Percentiles rank a stretch among this genome's conserved stretches.
These are phyloP conservation scores for Suhomyces kilbournensis DNA, from an alignment of 805 yeast species.

Conservation along the genomic window DNA sequence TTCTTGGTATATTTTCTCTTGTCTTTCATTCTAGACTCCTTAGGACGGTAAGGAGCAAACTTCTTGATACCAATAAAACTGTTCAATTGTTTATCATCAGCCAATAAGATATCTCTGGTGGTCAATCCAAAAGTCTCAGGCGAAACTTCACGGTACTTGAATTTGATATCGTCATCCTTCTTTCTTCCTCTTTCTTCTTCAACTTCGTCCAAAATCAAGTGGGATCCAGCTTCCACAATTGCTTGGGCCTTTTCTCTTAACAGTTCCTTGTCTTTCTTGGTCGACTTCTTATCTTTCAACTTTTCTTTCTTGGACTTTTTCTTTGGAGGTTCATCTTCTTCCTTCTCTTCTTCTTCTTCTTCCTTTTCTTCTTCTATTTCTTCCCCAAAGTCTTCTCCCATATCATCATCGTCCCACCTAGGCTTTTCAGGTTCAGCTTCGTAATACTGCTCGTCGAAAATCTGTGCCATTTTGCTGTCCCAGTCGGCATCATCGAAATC, in stretches of 20 bases:
- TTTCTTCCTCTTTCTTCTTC: slow-evolving; percentile 58
- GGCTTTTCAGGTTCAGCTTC: slow-evolving; percentile 52
- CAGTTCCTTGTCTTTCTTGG: slow-evolving; percentile 60
- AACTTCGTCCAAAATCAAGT: slow-evolving; percentile 64
- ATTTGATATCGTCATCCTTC: slow-evolving; percentile 48
- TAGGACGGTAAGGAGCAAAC: slow-evolving; percentile 87
- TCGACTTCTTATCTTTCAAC: slow-evolving; percentile 52
- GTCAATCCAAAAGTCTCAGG: slow-evolving; percentile 90
- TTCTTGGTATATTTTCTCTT: slow-evolving; percentile 80
- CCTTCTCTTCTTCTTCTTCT: slow-evolving; percentile 13
- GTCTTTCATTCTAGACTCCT: slow-evolving; percentile 70
- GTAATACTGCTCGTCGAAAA: slow-evolving; percentile 83
- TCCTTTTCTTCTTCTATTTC: slow-evolving; percentile 18
- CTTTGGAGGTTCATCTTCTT: slow-evolving; percentile 17
- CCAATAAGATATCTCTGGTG: slow-evolving; percentile 81
- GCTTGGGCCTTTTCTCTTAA: slow-evolving; percentile 68
- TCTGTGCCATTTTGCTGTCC: slow-evolving; percentile 81
- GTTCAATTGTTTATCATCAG: slow-evolving; percentile 84
- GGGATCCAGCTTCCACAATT: slow-evolving; percentile 71
- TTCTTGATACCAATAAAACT: slow-evolving; percentile 85
- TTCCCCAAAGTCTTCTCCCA: slow-evolving; percentile 26
- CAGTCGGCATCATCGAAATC: slow-evolving; percentile 90
- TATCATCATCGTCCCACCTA: slow-evolving; percentile 55
- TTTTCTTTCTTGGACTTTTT: slow-evolving; percentile 53
- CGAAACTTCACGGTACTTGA: slow-evolving; percentile 90